Base-by-base conservation (phyloP, 352 stramenopile species). In the Pythium phragmitis region DNA sequence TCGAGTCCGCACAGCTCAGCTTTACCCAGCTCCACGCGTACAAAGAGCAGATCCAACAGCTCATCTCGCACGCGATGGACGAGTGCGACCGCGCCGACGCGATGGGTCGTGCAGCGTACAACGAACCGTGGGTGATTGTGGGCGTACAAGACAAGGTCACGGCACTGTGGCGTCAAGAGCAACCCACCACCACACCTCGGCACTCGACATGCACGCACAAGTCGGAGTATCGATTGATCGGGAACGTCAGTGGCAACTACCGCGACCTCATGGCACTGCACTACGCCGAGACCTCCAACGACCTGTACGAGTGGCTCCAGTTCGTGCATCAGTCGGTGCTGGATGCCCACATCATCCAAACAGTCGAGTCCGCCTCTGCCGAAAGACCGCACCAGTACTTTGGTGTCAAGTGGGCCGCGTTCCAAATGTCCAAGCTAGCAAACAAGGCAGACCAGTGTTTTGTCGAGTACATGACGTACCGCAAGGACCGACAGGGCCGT, bases 371-470 rank as follows among this genome's bases (percentile, higher is more conserved):
- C n/a, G 73, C 77, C 37, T 60, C 68, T 37, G n/a, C 36, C 0
- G 34, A 55, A 7, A 65, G 51, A 12, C 60, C 76, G 1, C 73
- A 86, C 48, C 21, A 77, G 54, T 94, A 93, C 46, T 67, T 94
- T 57, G 86, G 86, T 42, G 82, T 94, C 74, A 94, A 94, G 62
- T 94, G 86, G 86, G 68, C 84, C 30, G 90, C 80, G 54, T 61
- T 91, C 37, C 74, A 82, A 45, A 73, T 79, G 41, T 78, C 78
- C 17, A 65, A 77, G 57, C 77, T 92, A 49, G 72, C 82, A 11
- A 74, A 72, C 37, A 90, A 89, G 57, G 73, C 76, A 36, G 81
- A 94, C 73, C 79, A 80, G 57, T 85, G 77, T 52, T 91, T 81
- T 55, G 62, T 94, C 39, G 86, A 94, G 70, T 92, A 90, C 63